These are phyloP conservation scores for Penicillium soppii DNA, from an alignment of 495 filamentous ascomycete genomes.

Conservation along the genomic window DNA sequence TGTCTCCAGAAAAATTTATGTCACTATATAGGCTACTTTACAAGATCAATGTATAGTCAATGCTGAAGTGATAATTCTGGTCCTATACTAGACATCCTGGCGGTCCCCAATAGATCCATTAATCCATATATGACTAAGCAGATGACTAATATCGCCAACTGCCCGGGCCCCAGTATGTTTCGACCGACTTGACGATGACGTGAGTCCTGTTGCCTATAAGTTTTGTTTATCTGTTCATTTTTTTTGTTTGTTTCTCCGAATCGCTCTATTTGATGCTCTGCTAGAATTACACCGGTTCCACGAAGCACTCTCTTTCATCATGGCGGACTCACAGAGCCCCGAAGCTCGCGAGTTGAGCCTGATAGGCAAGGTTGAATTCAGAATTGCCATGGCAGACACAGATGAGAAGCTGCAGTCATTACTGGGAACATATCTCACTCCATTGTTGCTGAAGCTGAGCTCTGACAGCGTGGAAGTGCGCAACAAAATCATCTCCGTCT, in stretches of 20 bases:
- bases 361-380: slow-evolving; percentile 86
- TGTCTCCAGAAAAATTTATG: too few relatives aligned
- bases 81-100: neutral
- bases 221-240: neutral
- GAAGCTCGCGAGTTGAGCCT: slow-evolving; percentile 80
- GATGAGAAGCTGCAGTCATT: slow-evolving; percentile 76
- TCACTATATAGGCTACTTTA: too few relatives aligned
- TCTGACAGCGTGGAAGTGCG: slow-evolving; percentile 79
- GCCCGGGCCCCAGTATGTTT: slow-evolving; percentile 3
- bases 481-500: slow-evolving; percentile 72
- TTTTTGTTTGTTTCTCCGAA: slow-evolving; percentile 1
- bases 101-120: neutral
- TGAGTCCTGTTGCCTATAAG: slow-evolving; percentile 22
- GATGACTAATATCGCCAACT: slow-evolving; percentile 12
- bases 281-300: neutral
- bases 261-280: slow-evolving; percentile 1
- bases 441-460: slow-evolving; percentile 78
- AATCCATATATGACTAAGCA: slow-evolving; percentile 1
- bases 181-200: slow-evolving; percentile 20
- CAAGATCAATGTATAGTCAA: too few relatives aligned
- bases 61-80: too few relatives aligned
- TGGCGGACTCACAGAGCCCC: slow-evolving; percentile 45
- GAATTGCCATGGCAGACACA: slow-evolving; percentile 81
- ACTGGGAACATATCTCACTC: slow-evolving; percentile 74
- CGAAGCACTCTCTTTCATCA: slow-evolving; percentile 17